Evolutionary conservation across 495 filamentous ascomycete genomes (phyloP), one percentile per base, ranked within the genome.

Genomic region (Clohesyomyces aquaticus): DNA sequence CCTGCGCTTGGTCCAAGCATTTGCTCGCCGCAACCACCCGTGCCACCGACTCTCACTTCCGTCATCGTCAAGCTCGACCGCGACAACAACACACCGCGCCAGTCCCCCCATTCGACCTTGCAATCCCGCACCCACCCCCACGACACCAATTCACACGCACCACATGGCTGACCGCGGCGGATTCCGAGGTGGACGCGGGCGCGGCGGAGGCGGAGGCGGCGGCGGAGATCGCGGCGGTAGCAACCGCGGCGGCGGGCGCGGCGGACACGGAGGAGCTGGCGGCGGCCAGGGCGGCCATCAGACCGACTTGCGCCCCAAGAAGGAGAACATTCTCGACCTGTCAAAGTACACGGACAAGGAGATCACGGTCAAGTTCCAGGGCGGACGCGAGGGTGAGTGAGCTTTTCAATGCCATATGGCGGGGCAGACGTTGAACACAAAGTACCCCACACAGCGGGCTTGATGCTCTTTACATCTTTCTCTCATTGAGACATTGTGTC

Each of bases 281-380:
- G 67, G 80, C 55, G 70, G 67, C 25, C 32, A 59, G 43, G 68
- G 74, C 38, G 79, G 81, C 49, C 82, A 85, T 68, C n/a, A n/a
- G n/a, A 78, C 82, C 63, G 88, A 91, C 32, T 6, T 14, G 73
- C 87, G 89, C 66, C 91, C 92, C 61, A 96, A 96, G 83, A 96
- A 97, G 79, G 93, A 98, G 74, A 96, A 97, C 73, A 98, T 98
- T 70, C 83, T 98, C 21, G 94, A 98, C 67, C 78, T 98, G 63
- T 85, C 80, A 73, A 95, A 95, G 79, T 98, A 96, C 73, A 91
- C 96, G 86, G 94, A 98, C 76, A 93, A 96, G 82, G 82, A 88
- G 71, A 89, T 98, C 55, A 87, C 83, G 3, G 94, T 98, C 62
- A 97, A 98, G 78, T 98, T 98, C 74, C 96, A 90, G 71, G 94